These are phyloP conservation scores for Sedum album DNA, from an alignment of 164 flowering plant genomes.

Conservation along the genomic window DNA sequence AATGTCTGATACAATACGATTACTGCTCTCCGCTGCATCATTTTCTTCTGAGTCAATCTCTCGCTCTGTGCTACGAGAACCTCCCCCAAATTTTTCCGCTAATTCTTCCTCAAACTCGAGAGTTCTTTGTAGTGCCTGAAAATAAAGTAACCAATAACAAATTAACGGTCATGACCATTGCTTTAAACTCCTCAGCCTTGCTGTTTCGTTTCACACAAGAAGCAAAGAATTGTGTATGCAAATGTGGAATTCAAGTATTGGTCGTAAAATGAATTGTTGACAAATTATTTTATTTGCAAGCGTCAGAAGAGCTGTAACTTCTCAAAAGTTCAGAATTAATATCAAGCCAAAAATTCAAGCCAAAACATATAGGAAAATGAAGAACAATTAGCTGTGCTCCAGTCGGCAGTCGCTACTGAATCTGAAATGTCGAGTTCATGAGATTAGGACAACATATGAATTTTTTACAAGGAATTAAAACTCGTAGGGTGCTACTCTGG, in stretches of 20 bases:
- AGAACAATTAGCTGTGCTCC: background rate
- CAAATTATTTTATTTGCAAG: too few relatives aligned
- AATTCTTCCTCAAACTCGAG: conserved; percentile 94
- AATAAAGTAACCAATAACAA: background rate
- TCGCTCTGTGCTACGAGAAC: conserved; percentile 40
- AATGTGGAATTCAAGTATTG: background rate
- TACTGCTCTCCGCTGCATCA: conserved; percentile 38
- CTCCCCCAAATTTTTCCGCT: conserved; percentile 92
- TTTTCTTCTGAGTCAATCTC: conserved; percentile 51
- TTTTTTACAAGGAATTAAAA: too few relatives aligned
- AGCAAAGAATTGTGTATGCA: background rate
- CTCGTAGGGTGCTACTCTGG: background rate
- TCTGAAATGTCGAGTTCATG: background rate
- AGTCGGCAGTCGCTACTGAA: background rate
- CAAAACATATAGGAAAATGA: too few relatives aligned
- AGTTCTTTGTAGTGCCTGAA: conserved; percentile 84
- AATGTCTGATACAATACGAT: conserved; percentile 66
- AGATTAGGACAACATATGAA: background rate
- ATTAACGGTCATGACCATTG: background rate
- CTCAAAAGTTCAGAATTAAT: too few relatives aligned
- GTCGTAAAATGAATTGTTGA: too few relatives aligned
- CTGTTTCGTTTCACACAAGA: background rate
- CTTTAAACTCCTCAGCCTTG: background rate
- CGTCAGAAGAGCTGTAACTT: too few relatives aligned
- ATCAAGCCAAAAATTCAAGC: too few relatives aligned